These are phyloP conservation scores for Didymella exigua DNA, from an alignment of 2,329 filamentous ascomycete species.

Conservation along the genomic window DNA sequence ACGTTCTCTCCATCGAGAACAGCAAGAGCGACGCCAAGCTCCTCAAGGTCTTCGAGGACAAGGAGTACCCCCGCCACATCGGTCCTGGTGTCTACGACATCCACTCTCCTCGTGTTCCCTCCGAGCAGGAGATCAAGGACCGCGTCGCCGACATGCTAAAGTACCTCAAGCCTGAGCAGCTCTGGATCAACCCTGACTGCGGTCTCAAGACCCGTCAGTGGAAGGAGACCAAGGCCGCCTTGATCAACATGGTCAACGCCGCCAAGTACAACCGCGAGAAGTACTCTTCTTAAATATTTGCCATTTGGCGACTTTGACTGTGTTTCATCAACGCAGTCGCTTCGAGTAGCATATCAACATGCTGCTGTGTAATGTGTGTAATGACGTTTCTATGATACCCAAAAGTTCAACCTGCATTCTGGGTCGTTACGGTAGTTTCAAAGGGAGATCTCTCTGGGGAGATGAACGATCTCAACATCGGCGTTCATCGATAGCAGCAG, in stretches of 20 bases:
- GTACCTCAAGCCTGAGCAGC: slow-evolving; percentile 94
- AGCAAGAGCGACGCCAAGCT: slow-evolving; percentile 99
- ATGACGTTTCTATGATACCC: slow-evolving; percentile 50
- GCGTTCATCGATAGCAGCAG: slow-evolving; percentile 41
- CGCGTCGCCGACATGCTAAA: slow-evolving; percentile 97
- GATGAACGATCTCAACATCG: slow-evolving; percentile 49
- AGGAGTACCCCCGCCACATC: slow-evolving; percentile 96
- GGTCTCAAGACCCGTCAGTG: slow-evolving; percentile 99
- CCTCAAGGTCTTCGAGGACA: slow-evolving; percentile 96
- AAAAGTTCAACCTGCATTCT: slow-evolving; percentile 52
- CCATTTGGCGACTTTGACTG: slow-evolving; percentile 31
- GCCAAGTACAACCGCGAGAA: slow-evolving; percentile 96
- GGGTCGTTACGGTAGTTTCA: slow-evolving; percentile 41
- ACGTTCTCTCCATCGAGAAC: slow-evolving; percentile 99
- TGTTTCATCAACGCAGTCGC: slow-evolving; percentile 43
- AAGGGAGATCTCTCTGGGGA: slow-evolving; percentile 23
- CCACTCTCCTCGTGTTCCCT: slow-evolving; percentile 96
- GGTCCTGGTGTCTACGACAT: slow-evolving; percentile 99
- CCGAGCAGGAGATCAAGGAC: slow-evolving; percentile 97
- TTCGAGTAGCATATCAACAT: slow-evolving; percentile 48
- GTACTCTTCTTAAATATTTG: slow-evolving; percentile 65
- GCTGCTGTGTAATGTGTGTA: slow-evolving; percentile 49
- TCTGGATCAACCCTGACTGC: slow-evolving; percentile 99
- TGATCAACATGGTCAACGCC: slow-evolving; percentile 96
- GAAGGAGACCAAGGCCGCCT: slow-evolving; percentile 96